Conservation (phyloP, 1,139 yeast species). For the Nematodospora anomalae region DNA sequence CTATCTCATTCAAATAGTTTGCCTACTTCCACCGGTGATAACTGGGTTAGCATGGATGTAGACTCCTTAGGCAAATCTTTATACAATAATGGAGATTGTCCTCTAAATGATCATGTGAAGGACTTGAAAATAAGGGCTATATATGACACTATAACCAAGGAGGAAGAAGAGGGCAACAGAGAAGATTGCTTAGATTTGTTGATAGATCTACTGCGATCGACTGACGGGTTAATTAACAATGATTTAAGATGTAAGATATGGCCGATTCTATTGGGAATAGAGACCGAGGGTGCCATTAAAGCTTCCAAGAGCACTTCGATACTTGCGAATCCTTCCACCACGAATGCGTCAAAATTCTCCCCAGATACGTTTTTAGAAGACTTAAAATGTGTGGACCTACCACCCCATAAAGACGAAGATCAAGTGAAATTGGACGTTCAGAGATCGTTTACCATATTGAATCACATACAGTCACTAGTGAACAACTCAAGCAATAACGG, state of each 20-base stretch:
- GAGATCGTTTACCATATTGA: slow-evolving; percentile 58
- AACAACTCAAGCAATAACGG: slow-evolving; percentile 12
- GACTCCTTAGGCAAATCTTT: slow-evolving; percentile 50
- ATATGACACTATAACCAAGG: slow-evolving; percentile 20
- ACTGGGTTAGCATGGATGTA: slow-evolving; percentile 38
- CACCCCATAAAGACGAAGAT: slow-evolving; percentile 66
- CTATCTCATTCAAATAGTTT: neutral
- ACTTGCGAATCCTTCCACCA: slow-evolving; percentile 3
- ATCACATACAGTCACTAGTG: slow-evolving; percentile 29
- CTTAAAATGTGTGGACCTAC: slow-evolving; percentile 30
- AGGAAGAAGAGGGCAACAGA: slow-evolving; percentile 8
- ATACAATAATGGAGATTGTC: slow-evolving; percentile 41
- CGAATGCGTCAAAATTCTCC: slow-evolving; percentile 10
- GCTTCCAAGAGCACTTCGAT: slow-evolving; percentile 8
- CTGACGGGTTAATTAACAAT: slow-evolving; percentile 50
- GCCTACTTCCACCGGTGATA: slow-evolving; percentile 3
- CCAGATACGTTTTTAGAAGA: slow-evolving; percentile 21
- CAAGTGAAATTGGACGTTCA: slow-evolving; percentile 79
- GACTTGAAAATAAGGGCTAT: slow-evolving; percentile 40
- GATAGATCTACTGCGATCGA: slow-evolving; percentile 37
- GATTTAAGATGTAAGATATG: slow-evolving; percentile 45
- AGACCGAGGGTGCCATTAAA: neutral
- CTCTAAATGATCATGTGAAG: slow-evolving; percentile 39
- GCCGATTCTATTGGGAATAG: slow-evolving; percentile 44
- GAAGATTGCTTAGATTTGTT: slow-evolving; percentile 22